Conservation (phyloP, 768 basidiomycete species). For the Jaapia argillacea region DNA sequence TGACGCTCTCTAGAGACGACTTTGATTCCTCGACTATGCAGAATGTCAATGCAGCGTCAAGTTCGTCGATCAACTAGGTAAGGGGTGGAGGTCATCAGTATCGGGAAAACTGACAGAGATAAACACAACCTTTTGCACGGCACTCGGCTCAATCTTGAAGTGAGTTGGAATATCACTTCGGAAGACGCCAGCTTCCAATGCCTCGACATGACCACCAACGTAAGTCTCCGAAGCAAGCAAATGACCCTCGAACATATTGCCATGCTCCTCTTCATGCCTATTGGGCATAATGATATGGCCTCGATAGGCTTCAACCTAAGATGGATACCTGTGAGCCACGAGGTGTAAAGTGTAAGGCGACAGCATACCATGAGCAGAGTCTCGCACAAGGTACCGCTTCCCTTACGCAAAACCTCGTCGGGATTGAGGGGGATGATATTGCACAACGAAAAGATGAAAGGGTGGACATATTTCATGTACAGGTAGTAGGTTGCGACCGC, state of each 20-base stretch:
- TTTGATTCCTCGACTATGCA: slow-evolving; percentile 82
- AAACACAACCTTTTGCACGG: slow-evolving; percentile 65
- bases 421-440: slow-evolving; percentile 97
- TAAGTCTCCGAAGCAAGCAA: slow-evolving; percentile 96
- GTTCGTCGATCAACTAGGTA: slow-evolving; percentile 78
- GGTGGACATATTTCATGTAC: slow-evolving; percentile 99
- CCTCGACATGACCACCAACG: slow-evolving; percentile 98
- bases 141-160: slow-evolving; percentile 88
- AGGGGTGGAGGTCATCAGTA: slow-evolving; percentile 3
- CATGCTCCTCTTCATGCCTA: slow-evolving; percentile 85
- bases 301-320: slow-evolving; percentile 89
- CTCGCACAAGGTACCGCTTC: slow-evolving; percentile 94
- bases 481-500: slow-evolving; percentile 99
- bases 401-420: slow-evolving; percentile 94
- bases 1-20: slow-evolving; percentile 69
- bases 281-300: slow-evolving; percentile 97
- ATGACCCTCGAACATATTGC: slow-evolving; percentile 93
- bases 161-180: slow-evolving; percentile 90
- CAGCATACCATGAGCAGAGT: slow-evolving; percentile 86
- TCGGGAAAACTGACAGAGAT: not conserved
- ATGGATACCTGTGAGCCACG: slow-evolving; percentile 1
- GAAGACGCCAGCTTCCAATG: slow-evolving; percentile 96
- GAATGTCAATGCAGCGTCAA: slow-evolving; percentile 87
- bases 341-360: not conserved
- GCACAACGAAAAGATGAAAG: slow-evolving; percentile 97